These are phyloP conservation scores for Cladorrhinum samala DNA, from an alignment of 495 filamentous ascomycete species.

Conservation along the genomic window DNA sequence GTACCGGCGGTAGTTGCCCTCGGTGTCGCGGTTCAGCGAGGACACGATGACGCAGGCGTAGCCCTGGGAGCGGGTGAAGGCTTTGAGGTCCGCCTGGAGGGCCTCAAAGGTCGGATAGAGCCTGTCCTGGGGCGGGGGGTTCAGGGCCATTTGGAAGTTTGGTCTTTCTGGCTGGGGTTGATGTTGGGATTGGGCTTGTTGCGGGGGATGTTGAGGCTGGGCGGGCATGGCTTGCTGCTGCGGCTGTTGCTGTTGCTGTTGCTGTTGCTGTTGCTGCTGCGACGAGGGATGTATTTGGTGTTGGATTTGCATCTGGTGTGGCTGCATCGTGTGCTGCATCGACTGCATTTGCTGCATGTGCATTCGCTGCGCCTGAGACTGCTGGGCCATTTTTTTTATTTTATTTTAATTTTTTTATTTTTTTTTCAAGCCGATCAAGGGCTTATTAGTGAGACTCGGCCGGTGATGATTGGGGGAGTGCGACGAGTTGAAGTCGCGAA, in stretches of 20 bases:
- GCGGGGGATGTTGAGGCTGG: conserved; percentile 7
- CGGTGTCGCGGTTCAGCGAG: conserved; percentile 27
- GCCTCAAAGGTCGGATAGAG: conserved; percentile 26
- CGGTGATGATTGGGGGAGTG: background rate
- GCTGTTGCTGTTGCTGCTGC: conserved; percentile 16
- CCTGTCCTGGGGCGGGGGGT: conserved; percentile 29
- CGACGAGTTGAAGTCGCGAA: background rate
- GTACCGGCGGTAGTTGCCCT: conserved; percentile 30
- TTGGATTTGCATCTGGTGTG: background rate
- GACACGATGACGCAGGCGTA: conserved; percentile 30
- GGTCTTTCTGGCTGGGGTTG: conserved; percentile 12
- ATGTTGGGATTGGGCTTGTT: conserved; percentile 4
- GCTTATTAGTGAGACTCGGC: background rate
- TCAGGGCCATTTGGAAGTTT: conserved; percentile 31
- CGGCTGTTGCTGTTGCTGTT: conserved; percentile 8
- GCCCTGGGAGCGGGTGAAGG: conserved; percentile 28
- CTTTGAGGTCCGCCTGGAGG: conserved; percentile 21
- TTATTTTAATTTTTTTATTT: background rate
- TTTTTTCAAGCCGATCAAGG: background rate
- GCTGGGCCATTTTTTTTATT: background rate
- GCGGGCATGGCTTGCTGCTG: too few species aligned
- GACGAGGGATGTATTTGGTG: conserved; percentile 4
- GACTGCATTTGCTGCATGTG: conserved; percentile 3
- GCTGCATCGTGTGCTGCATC: conserved; percentile 5
- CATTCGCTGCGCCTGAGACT: too few species aligned